Percentiles rank a stretch among this genome's conserved stretches.
phyloP scores from a whole-genome alignment of 139 green algal species.

The Tetraselmis chui region DNA sequence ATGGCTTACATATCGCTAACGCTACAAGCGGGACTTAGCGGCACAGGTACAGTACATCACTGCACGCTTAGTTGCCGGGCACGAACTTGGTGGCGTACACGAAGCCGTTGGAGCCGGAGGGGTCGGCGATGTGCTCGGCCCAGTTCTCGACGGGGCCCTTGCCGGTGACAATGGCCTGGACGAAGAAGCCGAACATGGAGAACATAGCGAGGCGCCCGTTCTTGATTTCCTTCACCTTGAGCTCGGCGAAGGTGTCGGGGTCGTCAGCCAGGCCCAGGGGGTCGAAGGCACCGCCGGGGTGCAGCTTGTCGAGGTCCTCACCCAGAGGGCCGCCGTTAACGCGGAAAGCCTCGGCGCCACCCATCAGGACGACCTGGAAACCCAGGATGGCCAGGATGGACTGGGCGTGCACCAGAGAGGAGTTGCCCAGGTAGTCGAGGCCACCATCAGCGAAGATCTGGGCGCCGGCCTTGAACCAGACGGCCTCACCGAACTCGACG shows the following conservation, averaged over 20 bases:
- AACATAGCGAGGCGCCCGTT: conserved; percentile 70
- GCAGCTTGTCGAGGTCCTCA: conserved; percentile 51
- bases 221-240: conserved; percentile 72
- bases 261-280: conserved; percentile 92
- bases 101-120: conserved; percentile 65
- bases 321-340: conserved; percentile 39
- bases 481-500: conserved; percentile 63
- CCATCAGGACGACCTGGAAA: conserved; percentile 67
- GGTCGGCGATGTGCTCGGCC: conserved; percentile 68
- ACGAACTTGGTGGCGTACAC: conserved; percentile 65
- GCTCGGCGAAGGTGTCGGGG: conserved; percentile 69
- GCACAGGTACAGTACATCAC: too few species aligned
- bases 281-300: conserved; percentile 78
- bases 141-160: conserved; percentile 72
- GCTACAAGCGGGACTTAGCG: too few species aligned
- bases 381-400: conserved; percentile 87
- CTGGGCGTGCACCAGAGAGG: conserved; percentile 88
- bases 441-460: conserved; percentile 82
- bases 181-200: conserved; percentile 54
- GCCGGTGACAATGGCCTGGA: conserved; percentile 50
- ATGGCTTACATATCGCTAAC: too few species aligned
- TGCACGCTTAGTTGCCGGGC: conserved; percentile 10
- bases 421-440: conserved; percentile 93
- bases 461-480: conserved; percentile 94
- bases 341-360: conserved; percentile 40